These are phyloP conservation scores for Chaetomium tenue DNA, from an alignment of 495 filamentous ascomycete species.

Conservation along the genomic window DNA sequence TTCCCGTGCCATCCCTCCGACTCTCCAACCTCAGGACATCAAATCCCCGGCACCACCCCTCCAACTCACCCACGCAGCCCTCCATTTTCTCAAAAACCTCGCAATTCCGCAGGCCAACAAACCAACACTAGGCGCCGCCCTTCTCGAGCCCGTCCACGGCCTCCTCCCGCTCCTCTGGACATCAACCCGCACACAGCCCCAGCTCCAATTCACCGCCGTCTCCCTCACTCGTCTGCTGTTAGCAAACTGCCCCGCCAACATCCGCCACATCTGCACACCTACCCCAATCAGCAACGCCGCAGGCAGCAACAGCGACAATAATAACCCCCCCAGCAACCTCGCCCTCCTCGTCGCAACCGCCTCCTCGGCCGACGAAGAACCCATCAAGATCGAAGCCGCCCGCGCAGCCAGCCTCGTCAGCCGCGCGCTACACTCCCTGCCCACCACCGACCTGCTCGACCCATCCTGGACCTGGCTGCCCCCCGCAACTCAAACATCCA, in stretches of 20 bases:
- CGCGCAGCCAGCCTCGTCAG: conserved; percentile 64
- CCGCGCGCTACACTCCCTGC: conserved; percentile 48
- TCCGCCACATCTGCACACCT: conserved; percentile 47
- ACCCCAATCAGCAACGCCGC: conserved; percentile 18
- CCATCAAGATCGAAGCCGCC: conserved; percentile 72
- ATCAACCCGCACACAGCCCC: conserved; percentile 55
- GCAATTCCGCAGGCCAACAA: conserved; percentile 68
- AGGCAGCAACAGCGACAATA: conserved; percentile 41
- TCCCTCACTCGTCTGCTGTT: conserved; percentile 66
- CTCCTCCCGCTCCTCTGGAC: conserved; percentile 61
- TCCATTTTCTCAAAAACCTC: conserved; percentile 79
- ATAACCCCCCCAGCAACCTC: conserved; percentile 49
- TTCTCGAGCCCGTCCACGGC: conserved; percentile 24
- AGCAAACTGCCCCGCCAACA: conserved; percentile 57
- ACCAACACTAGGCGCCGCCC: conserved; percentile 50
- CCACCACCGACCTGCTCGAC: background rate
- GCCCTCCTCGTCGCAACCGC: conserved; percentile 60
- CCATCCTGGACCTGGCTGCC: conserved; percentile 9
- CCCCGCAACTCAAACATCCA: background rate
- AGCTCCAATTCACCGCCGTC: conserved; percentile 68
- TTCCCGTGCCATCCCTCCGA: conserved; percentile 29
- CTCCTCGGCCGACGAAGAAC: conserved; percentile 57
- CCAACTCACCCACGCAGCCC: conserved; percentile 61
- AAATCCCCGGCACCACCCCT: conserved; percentile 30
- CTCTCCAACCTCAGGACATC: conserved; percentile 4